These are phyloP conservation scores for Juncus inflexus DNA, from an alignment of 176 grass and related monocot genomes.

Conservation along the genomic window DNA sequence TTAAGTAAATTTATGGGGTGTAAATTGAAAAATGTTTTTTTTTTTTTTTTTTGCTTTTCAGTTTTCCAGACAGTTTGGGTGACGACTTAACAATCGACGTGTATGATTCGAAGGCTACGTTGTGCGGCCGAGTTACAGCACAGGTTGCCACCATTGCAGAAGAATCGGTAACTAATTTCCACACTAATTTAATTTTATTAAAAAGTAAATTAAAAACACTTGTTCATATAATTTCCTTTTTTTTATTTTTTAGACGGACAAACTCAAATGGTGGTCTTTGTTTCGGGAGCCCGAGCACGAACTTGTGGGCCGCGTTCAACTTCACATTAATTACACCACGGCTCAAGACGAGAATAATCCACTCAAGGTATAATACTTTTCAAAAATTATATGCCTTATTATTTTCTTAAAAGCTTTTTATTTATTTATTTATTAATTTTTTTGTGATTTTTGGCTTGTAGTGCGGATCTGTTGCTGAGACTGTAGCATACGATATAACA, in stretches of 20 bases:
- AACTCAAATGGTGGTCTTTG: conserved; percentile 92
- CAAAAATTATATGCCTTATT: conserved; percentile 1
- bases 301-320: conserved; percentile 84
- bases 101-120: conserved; percentile 78
- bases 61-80: conserved; percentile 97
- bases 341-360: conserved; percentile 71
- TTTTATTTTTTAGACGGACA: conserved; percentile 59
- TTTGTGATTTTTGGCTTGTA: conserved; percentile 36
- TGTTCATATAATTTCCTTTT: conserved; percentile 22
- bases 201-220: neutral
- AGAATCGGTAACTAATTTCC: conserved; percentile 56
- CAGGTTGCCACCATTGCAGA: conserved; percentile 95
- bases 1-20: conserved; percentile 2
- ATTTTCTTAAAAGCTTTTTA: neutral
- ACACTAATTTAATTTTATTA: too few relatives aligned
- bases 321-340: conserved; percentile 74
- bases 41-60: conserved; percentile 41
- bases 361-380: conserved; percentile 60
- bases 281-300: conserved; percentile 85
- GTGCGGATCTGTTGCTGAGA: conserved; percentile 97
- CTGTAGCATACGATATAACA: conserved; percentile 94
- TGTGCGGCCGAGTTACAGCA: conserved; percentile 71
- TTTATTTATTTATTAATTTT: conserved; percentile 25
- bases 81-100: conserved; percentile 93
- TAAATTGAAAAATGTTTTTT: neutral